Conservation (phyloP, 805 yeast genomes). For the Nakazawaea ernobii region DNA sequence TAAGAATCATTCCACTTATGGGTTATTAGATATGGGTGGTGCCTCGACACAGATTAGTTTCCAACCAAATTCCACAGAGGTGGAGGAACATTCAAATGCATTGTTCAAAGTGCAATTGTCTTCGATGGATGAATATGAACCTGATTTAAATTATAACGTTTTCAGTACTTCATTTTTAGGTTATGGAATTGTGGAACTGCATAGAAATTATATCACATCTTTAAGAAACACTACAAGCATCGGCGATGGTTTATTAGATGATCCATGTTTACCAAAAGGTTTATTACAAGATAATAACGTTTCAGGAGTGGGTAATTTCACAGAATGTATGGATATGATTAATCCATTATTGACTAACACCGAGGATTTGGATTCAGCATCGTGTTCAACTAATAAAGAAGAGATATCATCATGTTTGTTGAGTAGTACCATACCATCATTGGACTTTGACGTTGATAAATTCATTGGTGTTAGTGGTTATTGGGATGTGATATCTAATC, state of each 20-base stretch:
- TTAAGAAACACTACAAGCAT: constrained; percentile 20
- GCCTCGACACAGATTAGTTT: constrained; percentile 63
- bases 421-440: constrained; percentile 46
- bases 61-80: constrained; percentile 46
- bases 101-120: constrained; percentile 40
- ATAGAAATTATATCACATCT: constrained; percentile 34
- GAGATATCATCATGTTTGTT: constrained; percentile 43
- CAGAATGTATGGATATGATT: constrained; percentile 39
- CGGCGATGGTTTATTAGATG: constrained; percentile 19
- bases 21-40: constrained; percentile 59
- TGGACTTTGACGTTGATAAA: constrained; percentile 50
- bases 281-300: constrained; percentile 24
- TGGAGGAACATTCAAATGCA: constrained; percentile 37
- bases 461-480: constrained; percentile 66
- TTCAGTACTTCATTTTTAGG: constrained; percentile 56
- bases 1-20: constrained; percentile 43
- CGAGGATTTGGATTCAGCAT: constrained; percentile 3
- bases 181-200: constrained; percentile 55
- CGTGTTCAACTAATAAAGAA: constrained; percentile 17
- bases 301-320: constrained; percentile 48
- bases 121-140: constrained; percentile 21
- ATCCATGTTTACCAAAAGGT: constrained; percentile 56
- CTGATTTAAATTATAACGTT: constrained; percentile 31
- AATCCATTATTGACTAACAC: constrained; percentile 36
- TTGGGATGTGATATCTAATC: constrained; percentile 53